These are phyloP conservation scores for Starmerella ratchasimensis DNA, from an alignment of 805 yeast species.

Conservation along the genomic window DNA sequence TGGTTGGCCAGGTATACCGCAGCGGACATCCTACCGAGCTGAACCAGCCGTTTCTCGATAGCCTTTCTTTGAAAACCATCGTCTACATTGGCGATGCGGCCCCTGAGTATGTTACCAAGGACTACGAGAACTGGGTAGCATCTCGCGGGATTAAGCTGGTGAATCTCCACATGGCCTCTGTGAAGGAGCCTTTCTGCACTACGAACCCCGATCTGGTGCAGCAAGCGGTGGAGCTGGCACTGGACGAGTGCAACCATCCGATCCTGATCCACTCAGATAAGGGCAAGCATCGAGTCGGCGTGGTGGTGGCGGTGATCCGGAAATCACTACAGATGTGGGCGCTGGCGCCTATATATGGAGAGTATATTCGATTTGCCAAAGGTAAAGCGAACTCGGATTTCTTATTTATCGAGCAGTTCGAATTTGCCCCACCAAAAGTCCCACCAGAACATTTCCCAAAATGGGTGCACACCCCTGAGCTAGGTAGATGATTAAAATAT, in stretches of 20 bases:
- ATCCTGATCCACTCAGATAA: conserved; percentile 83
- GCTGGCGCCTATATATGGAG: conserved; percentile 82
- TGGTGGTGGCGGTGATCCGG: conserved; percentile 80
- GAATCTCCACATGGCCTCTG: conserved; percentile 51
- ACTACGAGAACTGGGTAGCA: conserved; percentile 57
- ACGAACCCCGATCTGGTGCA: conserved; percentile 47
- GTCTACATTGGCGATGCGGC: conserved; percentile 46
- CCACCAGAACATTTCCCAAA: conserved; percentile 42
- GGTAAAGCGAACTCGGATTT: conserved; percentile 89
- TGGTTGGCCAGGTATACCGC: conserved; percentile 75
- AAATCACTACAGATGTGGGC: conserved; percentile 87
- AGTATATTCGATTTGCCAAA: conserved; percentile 80
- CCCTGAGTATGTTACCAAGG: conserved; percentile 37
- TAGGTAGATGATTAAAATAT: no score
- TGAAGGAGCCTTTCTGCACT: conserved; percentile 57
- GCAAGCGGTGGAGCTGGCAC: conserved; percentile 24
- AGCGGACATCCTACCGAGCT: conserved; percentile 88
- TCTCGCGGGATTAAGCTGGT: conserved; percentile 40
- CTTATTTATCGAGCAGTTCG: conserved; percentile 65
- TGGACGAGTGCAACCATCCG: conserved; percentile 56
- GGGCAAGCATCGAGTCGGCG: conserved; percentile 95
- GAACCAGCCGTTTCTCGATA: conserved; percentile 66
- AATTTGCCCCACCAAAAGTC: conserved; percentile 40
- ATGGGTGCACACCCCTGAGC: conserved; percentile 29
- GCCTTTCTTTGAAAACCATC: conserved; percentile 59